Conservation (phyloP, 2,329 filamentous ascomycete species). For the Rhexocercosporidium sp. region DNA sequence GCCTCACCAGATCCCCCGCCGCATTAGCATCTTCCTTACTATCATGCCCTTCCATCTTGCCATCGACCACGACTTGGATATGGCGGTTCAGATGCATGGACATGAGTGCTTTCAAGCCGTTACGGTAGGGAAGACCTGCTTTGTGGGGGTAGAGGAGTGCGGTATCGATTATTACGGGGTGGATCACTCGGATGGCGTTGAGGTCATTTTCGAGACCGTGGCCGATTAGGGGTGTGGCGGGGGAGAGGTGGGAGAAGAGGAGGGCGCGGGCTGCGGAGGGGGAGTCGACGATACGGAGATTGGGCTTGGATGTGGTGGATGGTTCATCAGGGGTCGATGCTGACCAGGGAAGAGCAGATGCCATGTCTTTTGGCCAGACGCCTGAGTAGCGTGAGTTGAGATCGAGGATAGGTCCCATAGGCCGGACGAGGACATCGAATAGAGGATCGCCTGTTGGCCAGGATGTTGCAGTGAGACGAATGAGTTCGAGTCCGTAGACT, state of each 20-base stretch:
- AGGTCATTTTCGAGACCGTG: constrained; percentile 97
- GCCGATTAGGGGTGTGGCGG: constrained; percentile 83
- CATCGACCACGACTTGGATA: constrained; percentile 72
- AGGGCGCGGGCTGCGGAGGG: constrained; percentile 77
- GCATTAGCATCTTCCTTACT: constrained; percentile 89
- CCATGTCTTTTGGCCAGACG: constrained; percentile 78
- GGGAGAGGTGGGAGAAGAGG: constrained; percentile 76
- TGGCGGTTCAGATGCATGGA: constrained; percentile 70
- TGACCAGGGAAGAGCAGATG: constrained; percentile 65
- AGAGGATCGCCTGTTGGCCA: constrained; percentile 81
- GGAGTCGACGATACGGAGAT: constrained; percentile 75
- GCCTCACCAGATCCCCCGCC: constrained; percentile 82
- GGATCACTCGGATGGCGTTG: constrained; percentile 82
- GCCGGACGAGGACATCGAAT: constrained; percentile 84
- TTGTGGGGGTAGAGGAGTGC: constrained; percentile 82
- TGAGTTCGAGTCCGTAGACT: constrained; percentile 82
- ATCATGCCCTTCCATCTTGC: constrained; percentile 71
- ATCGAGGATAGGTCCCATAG: constrained; percentile 83
- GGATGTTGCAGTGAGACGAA: constrained; percentile 84
- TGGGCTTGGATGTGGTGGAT: constrained; percentile 42
- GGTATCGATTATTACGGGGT: constrained; percentile 85
- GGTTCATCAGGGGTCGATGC: constrained; percentile 31
- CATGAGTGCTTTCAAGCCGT: constrained; percentile 78
- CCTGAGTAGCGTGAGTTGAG: constrained; percentile 93
- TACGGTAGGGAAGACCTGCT: constrained; percentile 75